phyloP scores from a whole-genome alignment of 192 early-diverging fungal species.

The Backusella circina region DNA sequence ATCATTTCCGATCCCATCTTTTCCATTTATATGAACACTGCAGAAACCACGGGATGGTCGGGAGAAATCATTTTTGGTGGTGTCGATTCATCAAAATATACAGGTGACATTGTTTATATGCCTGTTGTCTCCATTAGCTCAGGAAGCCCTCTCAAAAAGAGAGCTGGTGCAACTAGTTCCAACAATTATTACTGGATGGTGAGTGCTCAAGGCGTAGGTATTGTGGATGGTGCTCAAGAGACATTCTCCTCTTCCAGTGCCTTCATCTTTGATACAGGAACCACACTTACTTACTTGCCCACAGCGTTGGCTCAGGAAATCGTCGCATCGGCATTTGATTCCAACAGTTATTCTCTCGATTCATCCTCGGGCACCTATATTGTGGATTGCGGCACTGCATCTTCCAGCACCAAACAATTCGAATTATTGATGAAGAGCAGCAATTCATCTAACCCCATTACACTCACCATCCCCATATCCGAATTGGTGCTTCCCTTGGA shows the following conservation, averaged over 20 bases:
- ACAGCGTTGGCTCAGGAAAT: neutral
- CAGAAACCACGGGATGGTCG: constrained; percentile 8
- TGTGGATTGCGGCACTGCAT: constrained; percentile 9
- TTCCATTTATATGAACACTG: constrained; percentile 28
- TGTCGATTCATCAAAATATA: constrained; percentile 42
- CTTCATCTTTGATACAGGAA: constrained; percentile 34
- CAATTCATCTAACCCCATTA: constrained; percentile 16
- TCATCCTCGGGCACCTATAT: constrained; percentile 4
- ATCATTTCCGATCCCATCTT: constrained; percentile 25
- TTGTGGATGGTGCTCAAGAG: neutral
- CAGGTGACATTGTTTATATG: constrained; percentile 46
- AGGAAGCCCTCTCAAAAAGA: neutral
- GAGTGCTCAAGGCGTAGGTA: constrained; percentile 22
- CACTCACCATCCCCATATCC: constrained; percentile 15
- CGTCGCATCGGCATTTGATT: neutral
- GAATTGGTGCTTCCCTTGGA: constrained; percentile 25
- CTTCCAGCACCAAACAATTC: constrained; percentile 6
- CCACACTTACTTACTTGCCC: constrained; percentile 28
- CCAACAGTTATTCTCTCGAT: constrained; percentile 3
- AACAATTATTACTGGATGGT: constrained; percentile 36
- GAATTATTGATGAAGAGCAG: constrained; percentile 13
- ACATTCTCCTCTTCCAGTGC: neutral
- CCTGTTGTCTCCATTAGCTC: constrained; percentile 20
- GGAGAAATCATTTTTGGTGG: constrained; percentile 55
- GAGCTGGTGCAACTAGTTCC: neutral